phyloP scores from a whole-genome alignment of 768 basidiomycete species.

The Brasilioporus rufonigricans region DNA sequence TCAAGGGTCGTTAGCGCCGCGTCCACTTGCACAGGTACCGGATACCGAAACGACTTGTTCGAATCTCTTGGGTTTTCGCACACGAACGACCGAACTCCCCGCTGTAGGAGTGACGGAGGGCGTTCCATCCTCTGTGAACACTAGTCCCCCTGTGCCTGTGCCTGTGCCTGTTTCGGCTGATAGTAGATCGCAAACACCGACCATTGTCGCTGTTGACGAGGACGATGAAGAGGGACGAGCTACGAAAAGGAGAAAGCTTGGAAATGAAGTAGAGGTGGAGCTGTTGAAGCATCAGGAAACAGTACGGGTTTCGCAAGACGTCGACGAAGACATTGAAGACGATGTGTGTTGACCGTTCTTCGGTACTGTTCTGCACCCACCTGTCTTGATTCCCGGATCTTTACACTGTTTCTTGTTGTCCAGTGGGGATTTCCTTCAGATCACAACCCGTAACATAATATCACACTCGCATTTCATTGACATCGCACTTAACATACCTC shows the following conservation, averaged over 20 bases:
- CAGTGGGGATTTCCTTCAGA: not conserved
- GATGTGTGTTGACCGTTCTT: slow-evolving; percentile 24
- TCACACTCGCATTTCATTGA: slow-evolving; percentile 17
- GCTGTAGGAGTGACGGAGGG: slow-evolving; percentile 16
- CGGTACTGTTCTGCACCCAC: not conserved
- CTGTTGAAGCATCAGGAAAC: slow-evolving; percentile 1
- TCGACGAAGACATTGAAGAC: slow-evolving; percentile 31
- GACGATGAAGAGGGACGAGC: slow-evolving; percentile 50
- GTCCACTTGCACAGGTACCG: slow-evolving; percentile 1
- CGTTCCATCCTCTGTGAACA: slow-evolving; percentile 16
- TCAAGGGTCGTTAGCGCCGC: not conserved
- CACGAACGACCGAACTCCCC: not conserved
- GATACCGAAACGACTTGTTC: not conserved
- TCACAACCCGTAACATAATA: slow-evolving; percentile 7
- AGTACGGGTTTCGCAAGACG: slow-evolving; percentile 7
- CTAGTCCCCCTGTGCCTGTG: slow-evolving; percentile 29
- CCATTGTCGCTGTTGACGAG: slow-evolving; percentile 61
- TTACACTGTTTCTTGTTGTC: slow-evolving; percentile 6
- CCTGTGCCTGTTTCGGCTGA: slow-evolving; percentile 32
- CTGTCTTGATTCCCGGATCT: not conserved
- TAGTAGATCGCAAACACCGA: slow-evolving; percentile 43
- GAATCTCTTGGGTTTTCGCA: slow-evolving; percentile 15
- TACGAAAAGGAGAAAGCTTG: slow-evolving; percentile 51
- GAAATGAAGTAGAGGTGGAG: slow-evolving; percentile 1
- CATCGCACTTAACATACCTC: slow-evolving; percentile 19